Evolutionary conservation across 2,329 filamentous ascomycete genomes (phyloP), one percentile per base, ranked within the genome.

Genomic region (Boeremia lycopersici): DNA sequence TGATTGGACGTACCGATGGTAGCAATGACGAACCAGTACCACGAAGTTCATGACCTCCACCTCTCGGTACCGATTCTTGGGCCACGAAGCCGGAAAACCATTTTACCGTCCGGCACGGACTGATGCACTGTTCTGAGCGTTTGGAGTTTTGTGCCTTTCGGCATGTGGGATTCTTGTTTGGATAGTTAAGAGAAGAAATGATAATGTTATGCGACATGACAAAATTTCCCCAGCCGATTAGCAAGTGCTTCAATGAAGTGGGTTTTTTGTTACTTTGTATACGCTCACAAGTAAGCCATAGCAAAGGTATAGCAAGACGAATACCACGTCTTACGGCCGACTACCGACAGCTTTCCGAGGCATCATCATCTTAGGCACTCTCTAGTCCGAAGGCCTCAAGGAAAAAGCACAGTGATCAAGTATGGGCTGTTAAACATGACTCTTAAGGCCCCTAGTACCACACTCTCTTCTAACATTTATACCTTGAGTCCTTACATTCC

Each of bases 71-170:
- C 35, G 38, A 33, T 25, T 13, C 33, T 15, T 30, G 38, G 36
- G 25, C 38, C 23, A 41, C 38, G 31, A 41, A 49, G 25, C 29
- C 41, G 36, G 40, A 51, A 53, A 30, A 15, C 39, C 35, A 46
- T 29, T 56, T 52, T 52, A 47, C 39, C 47, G 47, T 52, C 53
- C 35, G n/a, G 10, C 15, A 44, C 7, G 43, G 48, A 56, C 39
- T 56, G 42, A 56, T 48, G 48, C 53, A 56, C 53, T 48, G 48
- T 56, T 56, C 45, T 42, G 53, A 43, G 53, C 53, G 53, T 56
- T 50, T 51, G 53, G 53, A 51, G 53, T 56, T 56, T 31, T 28
- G 11, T 33, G 43, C 40, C 46, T 28, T 44, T 42, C 43, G 52
- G 46, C 52, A 42, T 34, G 25, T 39, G 25, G 45, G 29, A 41